Base-by-base conservation (phyloP, 2,329 filamentous ascomycete species). In the Aspergillus japonicus region DNA sequence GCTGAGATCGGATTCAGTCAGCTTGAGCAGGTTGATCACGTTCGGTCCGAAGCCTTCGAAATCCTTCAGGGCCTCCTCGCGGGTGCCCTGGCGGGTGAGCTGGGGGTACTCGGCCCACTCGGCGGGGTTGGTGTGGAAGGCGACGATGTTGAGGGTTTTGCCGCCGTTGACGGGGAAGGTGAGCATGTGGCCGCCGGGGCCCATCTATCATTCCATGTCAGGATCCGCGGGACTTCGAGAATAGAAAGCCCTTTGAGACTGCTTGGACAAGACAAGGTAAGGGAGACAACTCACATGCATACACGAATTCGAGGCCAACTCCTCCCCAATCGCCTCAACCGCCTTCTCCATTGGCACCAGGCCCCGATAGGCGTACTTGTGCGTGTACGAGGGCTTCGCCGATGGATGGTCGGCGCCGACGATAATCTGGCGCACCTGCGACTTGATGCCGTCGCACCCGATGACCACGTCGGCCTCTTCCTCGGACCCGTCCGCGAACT, bases 361-460 rank as follows among this genome's bases (percentile, higher is more conserved):
- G 3, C 61, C 61, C 14, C 61, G 61, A 29, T 61, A 63, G 24
- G 79, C 82, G 60, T 82, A 82, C 64, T 84, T 84, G 52, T 80
- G 78, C 0, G 79, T 81, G 64, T 82, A 85, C 2, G 75, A 71
- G 0, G 83, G 79, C 16, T 75, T 68, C 1, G 78, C 74, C 4
- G 78, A 76, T 0, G 77, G 77, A 61, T 78, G 67, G 0, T 76
- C 67, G 1, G 71, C 69, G 0, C 78, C 78, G 0, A 84, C 70
- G 2, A 85, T 69, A 5, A 80, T 61, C 39, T 75, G 62, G 26
- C 83, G 73, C 4, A 81, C 77, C 33, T 75, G 73, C 5, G 80
- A 82, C 67, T 81, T 81, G 63, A 83, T 78, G 2, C 81, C 81
- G 63, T 83, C 81, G 56, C 77, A 79, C 3, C 80, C 80, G 54